Conservation (phyloP, 2,329 filamentous ascomycete genomes). For the Pochonia chlamydosporia region DNA sequence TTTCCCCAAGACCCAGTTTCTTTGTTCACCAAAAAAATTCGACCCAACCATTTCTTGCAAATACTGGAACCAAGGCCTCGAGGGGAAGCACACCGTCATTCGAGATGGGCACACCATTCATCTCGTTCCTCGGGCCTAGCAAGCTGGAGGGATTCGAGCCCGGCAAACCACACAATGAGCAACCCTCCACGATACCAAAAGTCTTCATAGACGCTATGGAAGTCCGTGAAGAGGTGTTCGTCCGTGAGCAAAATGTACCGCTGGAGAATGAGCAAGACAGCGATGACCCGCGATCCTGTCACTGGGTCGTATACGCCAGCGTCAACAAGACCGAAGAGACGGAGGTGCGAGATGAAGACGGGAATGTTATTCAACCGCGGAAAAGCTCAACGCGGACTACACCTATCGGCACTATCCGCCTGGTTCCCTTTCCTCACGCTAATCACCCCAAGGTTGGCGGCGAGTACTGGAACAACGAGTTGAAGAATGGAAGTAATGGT, state of each 20-base stretch:
- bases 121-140: constrained; percentile 41
- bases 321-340: constrained; percentile 41
- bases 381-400: constrained; percentile 37
- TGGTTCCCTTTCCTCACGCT: constrained; percentile 75
- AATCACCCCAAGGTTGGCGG: constrained; percentile 52
- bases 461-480: constrained; percentile 39
- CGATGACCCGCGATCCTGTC: constrained; percentile 73
- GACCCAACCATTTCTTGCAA: no score
- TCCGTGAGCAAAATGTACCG: constrained; percentile 51
- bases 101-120: constrained; percentile 48
- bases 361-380: constrained; percentile 33
- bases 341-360: constrained; percentile 38
- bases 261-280: constrained; percentile 70
- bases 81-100: not conserved
- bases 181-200: constrained; percentile 41
- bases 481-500: constrained; percentile 21
- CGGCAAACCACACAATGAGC: constrained; percentile 32
- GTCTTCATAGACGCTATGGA: constrained; percentile 60
- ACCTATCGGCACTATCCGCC: constrained; percentile 68
- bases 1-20: no score
- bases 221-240: constrained; percentile 56
- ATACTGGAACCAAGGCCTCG: no score
- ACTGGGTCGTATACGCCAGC: constrained; percentile 81
- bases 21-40: no score
- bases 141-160: constrained; percentile 43